These are phyloP conservation scores for Athelia psychrophila DNA, from an alignment of 1,284 basidiomycete species.

Conservation along the genomic window DNA sequence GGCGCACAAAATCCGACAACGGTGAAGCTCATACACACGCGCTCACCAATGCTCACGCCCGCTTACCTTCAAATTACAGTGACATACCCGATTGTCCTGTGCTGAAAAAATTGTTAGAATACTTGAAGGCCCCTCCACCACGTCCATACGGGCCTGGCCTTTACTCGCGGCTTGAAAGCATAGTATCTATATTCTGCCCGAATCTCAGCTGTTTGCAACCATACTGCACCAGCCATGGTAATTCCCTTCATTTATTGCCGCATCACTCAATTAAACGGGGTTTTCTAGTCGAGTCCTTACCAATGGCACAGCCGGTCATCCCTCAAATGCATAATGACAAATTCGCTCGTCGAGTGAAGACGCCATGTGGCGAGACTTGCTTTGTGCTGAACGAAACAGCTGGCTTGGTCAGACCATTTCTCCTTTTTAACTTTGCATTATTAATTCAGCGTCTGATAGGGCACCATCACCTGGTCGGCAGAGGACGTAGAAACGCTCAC, in stretches of 20 bases:
- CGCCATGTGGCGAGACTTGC: constrained; percentile 36
- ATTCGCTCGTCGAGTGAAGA: constrained; percentile 16
- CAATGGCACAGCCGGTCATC: constrained; percentile 21
- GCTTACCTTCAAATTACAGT: constrained; percentile 10
- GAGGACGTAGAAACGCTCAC: constrained; percentile 21
- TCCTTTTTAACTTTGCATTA: no score
- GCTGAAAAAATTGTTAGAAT: constrained; percentile 3
- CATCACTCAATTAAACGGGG: background rate
- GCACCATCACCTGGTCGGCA: constrained; percentile 17
- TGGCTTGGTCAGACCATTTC: no score
- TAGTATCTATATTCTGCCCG: constrained; percentile 47
- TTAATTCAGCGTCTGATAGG: constrained; percentile 10
- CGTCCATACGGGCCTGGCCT: constrained; percentile 10
- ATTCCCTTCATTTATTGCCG: constrained; percentile 11
- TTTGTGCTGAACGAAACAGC: constrained; percentile 26
- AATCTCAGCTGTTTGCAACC: constrained; percentile 50
- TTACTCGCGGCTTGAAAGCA: constrained; percentile 27
- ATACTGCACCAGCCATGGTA: constrained; percentile 51
- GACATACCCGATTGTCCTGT: constrained; percentile 17
- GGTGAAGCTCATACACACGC: constrained; percentile 22
- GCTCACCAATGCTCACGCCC: background rate
- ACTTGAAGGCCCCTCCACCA: background rate
- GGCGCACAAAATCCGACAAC: constrained; percentile 27
- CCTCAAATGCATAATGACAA: constrained; percentile 20
- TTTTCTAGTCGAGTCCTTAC: constrained; percentile 28